Conservation (phyloP, 257 asterid genomes). For the Knoxia roxburghii region DNA sequence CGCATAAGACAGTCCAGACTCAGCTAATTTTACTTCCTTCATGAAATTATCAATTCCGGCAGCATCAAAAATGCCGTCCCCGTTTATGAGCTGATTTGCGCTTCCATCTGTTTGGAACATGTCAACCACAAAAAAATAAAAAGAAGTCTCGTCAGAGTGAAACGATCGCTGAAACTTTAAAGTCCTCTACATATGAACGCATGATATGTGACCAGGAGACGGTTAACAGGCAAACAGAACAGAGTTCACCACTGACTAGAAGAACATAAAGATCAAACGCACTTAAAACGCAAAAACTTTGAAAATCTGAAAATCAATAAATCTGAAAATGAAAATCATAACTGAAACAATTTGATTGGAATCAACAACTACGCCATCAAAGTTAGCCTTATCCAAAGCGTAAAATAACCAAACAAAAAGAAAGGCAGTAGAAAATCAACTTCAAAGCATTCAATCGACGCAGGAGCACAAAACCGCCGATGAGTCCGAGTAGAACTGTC, state of each 20-base stretch:
- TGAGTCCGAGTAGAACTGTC: no score
- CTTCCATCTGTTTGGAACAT: conserved; percentile 41
- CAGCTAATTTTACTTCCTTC: conserved; percentile 75
- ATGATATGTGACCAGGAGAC: no score
- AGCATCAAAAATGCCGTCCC: conserved; percentile 76
- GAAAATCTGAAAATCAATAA: conserved; percentile 7
- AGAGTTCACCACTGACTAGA: not conserved
- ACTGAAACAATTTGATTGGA: not conserved
- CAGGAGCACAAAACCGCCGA: no score
- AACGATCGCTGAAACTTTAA: not conserved
- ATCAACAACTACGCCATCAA: not conserved
- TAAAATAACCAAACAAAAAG: no score
- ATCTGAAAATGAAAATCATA: not conserved
- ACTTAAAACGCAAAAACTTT: no score
- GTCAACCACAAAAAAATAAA: conserved; percentile 5
- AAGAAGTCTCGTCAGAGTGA: not conserved
- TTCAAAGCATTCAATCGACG: no score
- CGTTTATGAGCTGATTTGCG: conserved; percentile 95
- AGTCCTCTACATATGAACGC: not conserved
- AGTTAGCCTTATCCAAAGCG: no score
- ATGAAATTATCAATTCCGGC: conserved; percentile 69
- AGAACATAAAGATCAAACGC: no score
- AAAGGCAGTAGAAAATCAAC: no score
- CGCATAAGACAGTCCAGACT: conserved; percentile 96
- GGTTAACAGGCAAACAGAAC: not conserved